Base-by-base conservation (phyloP, 768 basidiomycete species). In the Omphalotus guepiniiformis region DNA sequence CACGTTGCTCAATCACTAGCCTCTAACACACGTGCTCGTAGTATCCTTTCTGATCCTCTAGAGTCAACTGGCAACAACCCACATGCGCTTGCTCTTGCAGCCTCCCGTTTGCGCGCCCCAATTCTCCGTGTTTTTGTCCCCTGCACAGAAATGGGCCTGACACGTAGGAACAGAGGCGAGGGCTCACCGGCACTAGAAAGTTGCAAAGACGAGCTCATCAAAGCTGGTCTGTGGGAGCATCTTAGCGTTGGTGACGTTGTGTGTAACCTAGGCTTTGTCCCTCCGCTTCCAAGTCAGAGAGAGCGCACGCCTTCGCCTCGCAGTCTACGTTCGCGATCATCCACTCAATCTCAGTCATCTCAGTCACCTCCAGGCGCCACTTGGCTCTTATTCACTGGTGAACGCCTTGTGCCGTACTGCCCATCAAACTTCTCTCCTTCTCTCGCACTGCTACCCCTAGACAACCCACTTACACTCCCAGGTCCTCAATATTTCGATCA, bases 201-300 rank as follows among this genome's bases (percentile, higher is more conserved):
- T 9, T 90, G 87, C 59, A 83, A 88, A 57, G 73, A 79, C 26
- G 85, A 89, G 58, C 72, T 92, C 4, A 65, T 78, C n/a, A 70
- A 74, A 1, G 73, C 78, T 1, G 85, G 79, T 0, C 72, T 92
- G 4, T 90, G 88, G 87, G 65, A 72, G 5, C 77, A 88, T 56
- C 71, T 92, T n/a, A 87, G 83, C 1, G 74, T 74, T 0, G 89
- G 89, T 1, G 89, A 92, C 55, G 64, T 90, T 29, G 73, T 92
- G 18, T 88, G 83, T 58, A 92, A 92, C 62, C 72, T 92, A 38
- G 89, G 89, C 5, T 89, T 81, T 56, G 71, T 92, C 13, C 85
- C 85, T 1, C 66, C 74, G 29, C 34, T n/a, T n/a, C n/a, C n/a
- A n/a, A n/a, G n/a, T n/a, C n/a, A n/a, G n/a, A n/a, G n/a, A n/a